Evolutionary conservation across 2,329 filamentous ascomycete genomes (phyloP), one percentile per base, ranked within the genome.

Genomic region (Cladophialophora bantiana): DNA sequence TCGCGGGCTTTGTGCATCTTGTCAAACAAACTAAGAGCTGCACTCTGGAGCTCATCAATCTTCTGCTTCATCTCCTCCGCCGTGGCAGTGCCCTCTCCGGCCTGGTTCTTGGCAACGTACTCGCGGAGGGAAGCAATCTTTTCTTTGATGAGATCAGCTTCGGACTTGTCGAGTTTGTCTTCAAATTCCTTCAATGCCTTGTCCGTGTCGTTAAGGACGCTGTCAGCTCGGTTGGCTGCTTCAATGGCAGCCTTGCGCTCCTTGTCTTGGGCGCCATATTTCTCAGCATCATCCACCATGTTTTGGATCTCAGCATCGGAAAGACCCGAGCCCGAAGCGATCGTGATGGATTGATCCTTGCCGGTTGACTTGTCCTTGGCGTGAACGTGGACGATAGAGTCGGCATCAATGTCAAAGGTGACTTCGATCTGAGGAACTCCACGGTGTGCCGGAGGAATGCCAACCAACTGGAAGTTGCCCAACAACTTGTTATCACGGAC

Each of bases 311-410:
- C 94, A 64, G 86, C 82, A 70, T 99, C 94, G 56, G 93, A 97
- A 66, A 98, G 91, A 88, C 95, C 94, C 72, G 94, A 98, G 81
- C 94, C 95, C 67, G 94, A 97, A 64, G 94, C 94, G 80, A 99
- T 97, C 79, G 94, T 98, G 84, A 99, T 98, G 70, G 94, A 97
- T 87, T 99, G 94, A 80, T 98, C 94, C 90, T 97, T 98, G 89
- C 93, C 92, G 83, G 94, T 98, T 75, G 93, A 94, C 90, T 98
- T 97, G 85, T 98, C 94, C 88, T 96, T 97, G 81, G 94, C 94
- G 81, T 95, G 91, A 71, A 98, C 94, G 85, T 97, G 94, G 75
- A 98, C 93, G 75, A 98, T 97, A 18, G 93, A 96, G 82, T 98
- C 93, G 77, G 94, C 94, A 76, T 98, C 94, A 80, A 98, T 97